These are phyloP conservation scores for Trichomonascaceae sp. DNA, from an alignment of 1,139 yeast species.

Conservation along the genomic window DNA sequence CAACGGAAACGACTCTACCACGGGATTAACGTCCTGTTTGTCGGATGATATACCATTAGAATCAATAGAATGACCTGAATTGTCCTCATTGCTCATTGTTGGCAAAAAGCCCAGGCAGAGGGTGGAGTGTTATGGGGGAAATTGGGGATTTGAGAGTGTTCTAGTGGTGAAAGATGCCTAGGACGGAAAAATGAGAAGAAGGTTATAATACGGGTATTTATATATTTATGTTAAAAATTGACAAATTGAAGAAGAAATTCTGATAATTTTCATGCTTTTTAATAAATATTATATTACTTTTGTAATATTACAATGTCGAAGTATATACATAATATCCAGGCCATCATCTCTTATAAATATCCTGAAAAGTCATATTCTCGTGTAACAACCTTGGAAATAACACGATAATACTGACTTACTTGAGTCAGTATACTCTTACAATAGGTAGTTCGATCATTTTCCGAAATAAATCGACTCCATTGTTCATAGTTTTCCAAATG, in stretches of 20 bases:
- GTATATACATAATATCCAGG: neutral
- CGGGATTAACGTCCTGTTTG: neutral
- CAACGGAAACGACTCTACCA: conserved; percentile 7
- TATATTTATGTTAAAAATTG: too few species aligned
- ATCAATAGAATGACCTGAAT: neutral
- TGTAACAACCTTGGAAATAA: neutral
- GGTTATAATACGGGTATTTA: too few species aligned
- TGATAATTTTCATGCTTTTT: too few species aligned
- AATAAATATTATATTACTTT: too few species aligned
- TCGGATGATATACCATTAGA: neutral
- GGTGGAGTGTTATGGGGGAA: neutral
- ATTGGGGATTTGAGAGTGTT: neutral
- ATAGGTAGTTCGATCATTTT: neutral
- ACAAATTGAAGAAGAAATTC: neutral
- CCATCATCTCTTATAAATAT: neutral
- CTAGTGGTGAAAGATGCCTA: too few species aligned
- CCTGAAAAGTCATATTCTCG: conserved; percentile 3
- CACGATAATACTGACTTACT: neutral
- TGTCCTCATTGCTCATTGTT: neutral
- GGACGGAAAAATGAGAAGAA: too few species aligned
- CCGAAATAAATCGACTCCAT: conserved; percentile 1
- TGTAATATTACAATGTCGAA: neutral
- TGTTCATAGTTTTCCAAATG: conserved; percentile 2
- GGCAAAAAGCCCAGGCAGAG: neutral
- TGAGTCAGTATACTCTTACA: conserved; percentile 2